Percentiles rank a stretch among this genome's conserved stretches.
These are phyloP conservation scores for Penicillium cosmopolitanum DNA, from an alignment of 495 filamentous ascomycete species.

Conservation along the genomic window DNA sequence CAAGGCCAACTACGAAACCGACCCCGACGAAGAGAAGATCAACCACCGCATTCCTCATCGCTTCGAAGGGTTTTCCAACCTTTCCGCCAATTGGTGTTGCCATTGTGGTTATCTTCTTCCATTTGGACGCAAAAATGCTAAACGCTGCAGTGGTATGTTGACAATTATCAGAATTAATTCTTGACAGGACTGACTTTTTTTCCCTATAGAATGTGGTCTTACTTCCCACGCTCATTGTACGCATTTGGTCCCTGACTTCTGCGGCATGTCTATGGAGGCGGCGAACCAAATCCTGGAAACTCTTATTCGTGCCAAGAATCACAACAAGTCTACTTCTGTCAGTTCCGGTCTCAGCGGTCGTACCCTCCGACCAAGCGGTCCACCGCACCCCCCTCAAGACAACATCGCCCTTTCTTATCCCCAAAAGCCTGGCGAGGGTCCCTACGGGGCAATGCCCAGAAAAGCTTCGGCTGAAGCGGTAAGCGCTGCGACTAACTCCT, in stretches of 20 bases:
- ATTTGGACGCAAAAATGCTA: constrained; percentile 89
- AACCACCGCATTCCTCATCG: constrained; percentile 99
- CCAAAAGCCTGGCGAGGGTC: constrained; percentile 52
- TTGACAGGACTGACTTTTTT: constrained; percentile 29
- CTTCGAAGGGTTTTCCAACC: constrained; percentile 91
- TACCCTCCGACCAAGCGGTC: constrained; percentile 64
- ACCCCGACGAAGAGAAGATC: constrained; percentile 98
- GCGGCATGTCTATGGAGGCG: constrained; percentile 97
- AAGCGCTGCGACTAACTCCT: constrained; percentile 51
- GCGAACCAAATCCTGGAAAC: constrained; percentile 85
- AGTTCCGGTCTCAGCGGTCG: constrained; percentile 62
- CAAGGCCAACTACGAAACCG: constrained; percentile 96
- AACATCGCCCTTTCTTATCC: constrained; percentile 42
- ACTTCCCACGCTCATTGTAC: constrained; percentile 90
- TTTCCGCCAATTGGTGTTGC: constrained; percentile 99
- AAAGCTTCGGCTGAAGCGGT: constrained; percentile 51
- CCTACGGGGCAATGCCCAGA: constrained; percentile 52
- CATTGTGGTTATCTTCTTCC: constrained; percentile 99
- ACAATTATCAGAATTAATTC: neutral
- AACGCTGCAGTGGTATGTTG: constrained; percentile 81
- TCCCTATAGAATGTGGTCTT: constrained; percentile 78
- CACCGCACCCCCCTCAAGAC: constrained; percentile 54
- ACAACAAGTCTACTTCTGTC: constrained; percentile 50
- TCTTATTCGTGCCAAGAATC: constrained; percentile 47
- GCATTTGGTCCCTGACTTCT: constrained; percentile 98